Percentiles rank a stretch among this genome's conserved stretches.
These are phyloP conservation scores for Mortierella alpina DNA, from an alignment of 192 early-diverging fungal genomes.

Conservation along the genomic window DNA sequence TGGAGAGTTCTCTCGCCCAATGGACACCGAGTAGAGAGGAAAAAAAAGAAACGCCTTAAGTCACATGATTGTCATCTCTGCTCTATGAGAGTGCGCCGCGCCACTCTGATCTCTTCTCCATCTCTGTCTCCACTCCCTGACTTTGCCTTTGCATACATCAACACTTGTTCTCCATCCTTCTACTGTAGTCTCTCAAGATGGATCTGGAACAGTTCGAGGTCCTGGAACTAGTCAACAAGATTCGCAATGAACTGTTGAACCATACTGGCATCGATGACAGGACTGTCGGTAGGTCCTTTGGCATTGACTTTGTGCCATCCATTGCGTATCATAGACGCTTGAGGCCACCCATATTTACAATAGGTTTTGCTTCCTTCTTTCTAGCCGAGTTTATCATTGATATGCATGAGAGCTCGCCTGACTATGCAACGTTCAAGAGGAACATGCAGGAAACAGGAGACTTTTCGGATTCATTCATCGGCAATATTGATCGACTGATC, in stretches of 20 bases:
- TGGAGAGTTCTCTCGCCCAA: no score
- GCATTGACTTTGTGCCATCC: no score
- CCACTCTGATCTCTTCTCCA: neutral
- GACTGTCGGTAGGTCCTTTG: constrained; percentile 60
- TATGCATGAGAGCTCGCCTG: constrained; percentile 77
- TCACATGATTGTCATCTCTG: neutral
- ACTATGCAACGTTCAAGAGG: constrained; percentile 74
- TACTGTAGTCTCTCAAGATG: constrained; percentile 13
- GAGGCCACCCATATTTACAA: no score
- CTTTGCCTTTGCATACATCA: neutral
- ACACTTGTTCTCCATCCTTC: neutral
- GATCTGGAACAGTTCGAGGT: constrained; percentile 87
- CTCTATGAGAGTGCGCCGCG: neutral
- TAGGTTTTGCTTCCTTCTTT: neutral
- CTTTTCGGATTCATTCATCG: constrained; percentile 85
- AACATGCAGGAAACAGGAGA: constrained; percentile 78
- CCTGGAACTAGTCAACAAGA: constrained; percentile 89
- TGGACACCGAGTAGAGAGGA: no score
- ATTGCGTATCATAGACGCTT: no score
- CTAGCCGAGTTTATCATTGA: constrained; percentile 93
- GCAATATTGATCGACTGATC: constrained; percentile 89
- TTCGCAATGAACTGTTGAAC: constrained; percentile 91
- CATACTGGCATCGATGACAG: constrained; percentile 94
- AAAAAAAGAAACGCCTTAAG: no score
- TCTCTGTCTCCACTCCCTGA: no score